These are phyloP conservation scores for Amauroascus niger DNA, from an alignment of 2,329 filamentous ascomycete genomes.

Conservation along the genomic window DNA sequence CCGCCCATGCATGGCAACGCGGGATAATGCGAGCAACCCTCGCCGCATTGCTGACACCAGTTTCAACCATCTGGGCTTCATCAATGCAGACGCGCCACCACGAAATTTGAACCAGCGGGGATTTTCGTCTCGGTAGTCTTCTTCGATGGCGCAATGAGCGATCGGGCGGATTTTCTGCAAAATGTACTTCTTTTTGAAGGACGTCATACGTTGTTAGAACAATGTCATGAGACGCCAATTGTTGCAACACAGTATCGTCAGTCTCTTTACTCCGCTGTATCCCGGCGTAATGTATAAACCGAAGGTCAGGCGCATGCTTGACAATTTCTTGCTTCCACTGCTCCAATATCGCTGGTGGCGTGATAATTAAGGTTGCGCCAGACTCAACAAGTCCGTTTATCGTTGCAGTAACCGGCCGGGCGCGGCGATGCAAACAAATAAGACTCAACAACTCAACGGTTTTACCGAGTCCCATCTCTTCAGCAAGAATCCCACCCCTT, in stretches of 20 bases:
- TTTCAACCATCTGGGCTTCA: constrained; percentile 82
- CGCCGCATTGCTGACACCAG: constrained; percentile 72
- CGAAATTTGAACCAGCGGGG: constrained; percentile 66
- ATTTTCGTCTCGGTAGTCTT: constrained; percentile 56
- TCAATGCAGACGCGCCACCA: constrained; percentile 78
- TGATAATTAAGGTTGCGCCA: constrained; percentile 53
- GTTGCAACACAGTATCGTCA: constrained; percentile 37
- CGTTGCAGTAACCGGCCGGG: constrained; percentile 16
- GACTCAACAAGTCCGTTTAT: constrained; percentile 31
- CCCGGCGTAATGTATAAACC: constrained; percentile 49
- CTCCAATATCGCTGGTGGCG: constrained; percentile 50
- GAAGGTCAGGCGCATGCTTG: constrained; percentile 48
- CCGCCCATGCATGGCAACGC: constrained; percentile 77
- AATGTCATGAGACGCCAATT: constrained; percentile 44
- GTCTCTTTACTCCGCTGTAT: constrained; percentile 33
- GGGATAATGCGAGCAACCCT: constrained; percentile 70
- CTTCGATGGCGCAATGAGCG: constrained; percentile 57
- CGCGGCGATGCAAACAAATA: constrained; percentile 34
- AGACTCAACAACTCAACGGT: constrained; percentile 42
- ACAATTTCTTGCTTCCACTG: constrained; percentile 55
- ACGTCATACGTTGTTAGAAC: constrained; percentile 58
- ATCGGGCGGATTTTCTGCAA: constrained; percentile 58
- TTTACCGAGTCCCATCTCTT: constrained; percentile 45
- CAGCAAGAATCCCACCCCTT: constrained; percentile 40
- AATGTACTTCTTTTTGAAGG: constrained; percentile 72